These are phyloP conservation scores for Heliamphora pulchella DNA, from an alignment of 179 eudicot species.

Conservation along the genomic window DNA sequence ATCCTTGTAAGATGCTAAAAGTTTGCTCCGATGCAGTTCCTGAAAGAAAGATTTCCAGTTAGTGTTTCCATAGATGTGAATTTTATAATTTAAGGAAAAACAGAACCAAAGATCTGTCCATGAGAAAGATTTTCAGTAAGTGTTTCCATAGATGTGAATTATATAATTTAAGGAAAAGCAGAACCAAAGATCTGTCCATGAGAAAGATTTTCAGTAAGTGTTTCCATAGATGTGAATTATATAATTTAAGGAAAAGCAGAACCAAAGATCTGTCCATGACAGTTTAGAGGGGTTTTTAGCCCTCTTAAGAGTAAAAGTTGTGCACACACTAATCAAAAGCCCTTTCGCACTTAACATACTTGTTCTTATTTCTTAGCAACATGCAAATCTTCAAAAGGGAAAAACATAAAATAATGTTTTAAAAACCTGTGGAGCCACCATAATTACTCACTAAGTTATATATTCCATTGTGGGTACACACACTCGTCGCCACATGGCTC, in stretches of 20 bases:
- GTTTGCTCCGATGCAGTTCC: conserved; percentile 45
- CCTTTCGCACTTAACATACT: background rate
- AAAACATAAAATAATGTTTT: background rate
- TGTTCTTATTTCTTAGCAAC: conserved; percentile 1
- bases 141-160: background rate
- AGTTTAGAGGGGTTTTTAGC: background rate
- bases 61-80: background rate
- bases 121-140: conserved; percentile 4
- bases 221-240: background rate
- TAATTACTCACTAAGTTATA: background rate
- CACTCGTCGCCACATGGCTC: too few relatives aligned
- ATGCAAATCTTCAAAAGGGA: background rate
- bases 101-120: too few relatives aligned
- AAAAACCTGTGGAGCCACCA: background rate
- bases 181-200: background rate
- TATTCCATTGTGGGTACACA: background rate
- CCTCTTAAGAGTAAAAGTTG: background rate
- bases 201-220: conserved; percentile 1
- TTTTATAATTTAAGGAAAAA: background rate
- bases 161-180: background rate
- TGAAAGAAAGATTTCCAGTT: conserved; percentile 20
- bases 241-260: background rate
- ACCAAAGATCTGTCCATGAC: background rate
- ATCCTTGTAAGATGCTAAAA: conserved; percentile 61
- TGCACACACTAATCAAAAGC: background rate